Percentiles rank a stretch among this genome's conserved stretches.
Evolutionary conservation across 2,329 filamentous ascomycete species (phyloP).

Genomic region (Colletotrichum sp.): DNA sequence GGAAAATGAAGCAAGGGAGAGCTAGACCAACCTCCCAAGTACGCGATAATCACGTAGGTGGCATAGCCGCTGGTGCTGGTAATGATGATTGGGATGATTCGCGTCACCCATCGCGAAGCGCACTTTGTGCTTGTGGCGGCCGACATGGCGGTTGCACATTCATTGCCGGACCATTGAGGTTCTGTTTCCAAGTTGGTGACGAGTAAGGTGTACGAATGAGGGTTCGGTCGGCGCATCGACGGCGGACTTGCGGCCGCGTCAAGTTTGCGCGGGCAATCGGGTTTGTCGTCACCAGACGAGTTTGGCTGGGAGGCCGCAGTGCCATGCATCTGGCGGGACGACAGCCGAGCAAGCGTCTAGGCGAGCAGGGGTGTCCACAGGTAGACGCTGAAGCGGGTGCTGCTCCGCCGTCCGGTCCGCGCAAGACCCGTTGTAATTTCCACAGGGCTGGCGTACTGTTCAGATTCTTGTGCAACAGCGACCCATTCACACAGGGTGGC

Average conservation of each 20-base stretch:
- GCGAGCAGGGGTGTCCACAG: background rate
- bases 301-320: background rate
- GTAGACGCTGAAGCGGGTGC: background rate
- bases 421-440: background rate
- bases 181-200: background rate
- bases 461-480: background rate
- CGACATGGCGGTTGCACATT: conserved; percentile 15
- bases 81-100: conserved; percentile 74
- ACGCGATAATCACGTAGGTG: conserved; percentile 73
- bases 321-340: background rate
- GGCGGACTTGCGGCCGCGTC: background rate
- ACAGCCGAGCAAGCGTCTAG: background rate
- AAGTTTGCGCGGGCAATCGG: background rate
- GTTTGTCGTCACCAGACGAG: background rate
- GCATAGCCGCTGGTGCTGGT: conserved; percentile 70
- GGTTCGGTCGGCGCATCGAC: background rate
- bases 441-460: background rate
- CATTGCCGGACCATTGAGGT: background rate
- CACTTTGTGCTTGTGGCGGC: conserved; percentile 38
- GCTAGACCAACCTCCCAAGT: conserved; percentile 66
- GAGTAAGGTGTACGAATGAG: background rate
- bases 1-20: background rate
- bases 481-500: background rate
- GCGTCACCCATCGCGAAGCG: conserved; percentile 63
- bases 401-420: background rate